A percentile compares a stretch with the other conserved stretches of the same genome.
phyloP scores from a whole-genome alignment of 208 protist genomes.

The Crithidia sp. region DNA sequence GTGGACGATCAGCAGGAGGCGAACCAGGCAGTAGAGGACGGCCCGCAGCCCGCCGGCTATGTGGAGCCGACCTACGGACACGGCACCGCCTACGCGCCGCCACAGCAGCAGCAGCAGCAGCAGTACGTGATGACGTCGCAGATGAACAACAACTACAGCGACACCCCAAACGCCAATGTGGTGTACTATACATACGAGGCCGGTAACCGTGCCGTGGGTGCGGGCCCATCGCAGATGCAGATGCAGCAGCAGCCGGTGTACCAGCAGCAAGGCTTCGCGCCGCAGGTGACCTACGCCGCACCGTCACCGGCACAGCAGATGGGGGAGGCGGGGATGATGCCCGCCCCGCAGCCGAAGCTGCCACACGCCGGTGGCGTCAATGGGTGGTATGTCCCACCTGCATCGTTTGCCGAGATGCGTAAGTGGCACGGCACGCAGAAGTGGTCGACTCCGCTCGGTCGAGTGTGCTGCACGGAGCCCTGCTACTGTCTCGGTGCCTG shows the following conservation, averaged over 20 bases:
- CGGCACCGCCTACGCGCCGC: constrained; percentile 15
- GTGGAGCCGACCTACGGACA: constrained; percentile 14
- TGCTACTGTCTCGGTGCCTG: constrained; percentile 48
- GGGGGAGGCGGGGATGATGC: constrained; percentile 5
- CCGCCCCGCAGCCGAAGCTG: neutral
- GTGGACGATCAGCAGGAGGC: neutral
- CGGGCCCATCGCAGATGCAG: neutral
- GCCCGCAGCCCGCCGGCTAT: constrained; percentile 9
- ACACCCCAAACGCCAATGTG: neutral
- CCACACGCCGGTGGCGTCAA: neutral
- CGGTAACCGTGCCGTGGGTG: neutral
- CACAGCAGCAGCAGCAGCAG: constrained; percentile 5
- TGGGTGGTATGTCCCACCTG: constrained; percentile 43
- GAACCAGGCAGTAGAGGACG: neutral
- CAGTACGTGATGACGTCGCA: neutral
- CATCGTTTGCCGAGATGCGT: constrained; percentile 32
- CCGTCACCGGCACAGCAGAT: neutral
- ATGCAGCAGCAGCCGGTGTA: neutral
- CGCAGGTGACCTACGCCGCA: neutral
- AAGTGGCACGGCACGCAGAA: constrained; percentile 40
- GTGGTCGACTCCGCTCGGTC: constrained; percentile 41
- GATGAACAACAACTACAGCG: neutral
- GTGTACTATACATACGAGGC: neutral
- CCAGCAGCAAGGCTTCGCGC: neutral
- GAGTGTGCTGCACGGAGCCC: constrained; percentile 39